phyloP scores from a whole-genome alignment of 2,329 filamentous ascomycete species.

The Fusarium mexicanum region DNA sequence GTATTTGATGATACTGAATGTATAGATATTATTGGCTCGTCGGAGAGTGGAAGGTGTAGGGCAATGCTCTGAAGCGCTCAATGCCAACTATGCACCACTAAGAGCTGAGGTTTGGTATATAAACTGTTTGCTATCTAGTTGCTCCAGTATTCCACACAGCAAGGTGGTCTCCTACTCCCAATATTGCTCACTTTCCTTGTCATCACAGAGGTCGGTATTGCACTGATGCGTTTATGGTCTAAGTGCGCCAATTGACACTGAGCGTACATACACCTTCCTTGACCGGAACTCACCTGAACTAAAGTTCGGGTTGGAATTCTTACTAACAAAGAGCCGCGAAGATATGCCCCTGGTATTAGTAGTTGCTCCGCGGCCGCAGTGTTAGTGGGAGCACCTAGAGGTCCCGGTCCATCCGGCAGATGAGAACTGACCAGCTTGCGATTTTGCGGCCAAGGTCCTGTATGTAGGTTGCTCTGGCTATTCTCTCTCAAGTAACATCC shows the following conservation, averaged over 20 bases:
- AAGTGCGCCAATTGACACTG: not conserved
- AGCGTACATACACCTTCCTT: not conserved
- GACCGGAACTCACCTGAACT: not conserved
- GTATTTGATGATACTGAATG: not conserved
- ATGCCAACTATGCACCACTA: not conserved
- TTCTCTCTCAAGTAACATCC: not conserved
- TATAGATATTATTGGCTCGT: not conserved
- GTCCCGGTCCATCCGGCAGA: not conserved
- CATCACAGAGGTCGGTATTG: not conserved
- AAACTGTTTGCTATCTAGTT: not conserved
- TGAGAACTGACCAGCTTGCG: not conserved
- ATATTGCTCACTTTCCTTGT: not conserved
- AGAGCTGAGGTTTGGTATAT: not conserved
- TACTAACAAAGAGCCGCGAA: not conserved
- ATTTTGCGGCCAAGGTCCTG: not conserved
- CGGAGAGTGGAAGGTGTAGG: not conserved
- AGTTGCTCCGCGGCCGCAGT: constrained; percentile 4
- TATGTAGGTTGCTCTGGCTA: not conserved
- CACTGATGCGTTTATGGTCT: not conserved
- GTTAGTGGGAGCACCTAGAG: not conserved
- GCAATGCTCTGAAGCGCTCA: not conserved
- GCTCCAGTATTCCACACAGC: not conserved
- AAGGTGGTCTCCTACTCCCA: not conserved
- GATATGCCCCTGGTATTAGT: not conserved
- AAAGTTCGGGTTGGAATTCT: not conserved